phyloP scores from a whole-genome alignment of 495 filamentous ascomycete species.

The Pseudomonodictys pantanalensis region DNA sequence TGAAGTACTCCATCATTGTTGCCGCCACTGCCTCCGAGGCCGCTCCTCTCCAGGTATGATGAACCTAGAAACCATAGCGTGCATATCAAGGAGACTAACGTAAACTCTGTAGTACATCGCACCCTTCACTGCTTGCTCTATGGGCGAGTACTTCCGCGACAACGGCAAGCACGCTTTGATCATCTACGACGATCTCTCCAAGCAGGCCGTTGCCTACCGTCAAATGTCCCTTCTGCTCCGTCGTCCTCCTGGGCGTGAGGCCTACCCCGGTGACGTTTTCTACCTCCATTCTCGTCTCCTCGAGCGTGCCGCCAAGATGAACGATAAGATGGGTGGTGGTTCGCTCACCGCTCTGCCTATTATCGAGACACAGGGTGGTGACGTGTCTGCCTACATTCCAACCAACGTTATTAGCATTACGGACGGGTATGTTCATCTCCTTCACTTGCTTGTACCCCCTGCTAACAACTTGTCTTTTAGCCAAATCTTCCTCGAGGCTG shows the following conservation, averaged over 20 bases:
- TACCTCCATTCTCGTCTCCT: slow-evolving; percentile 99
- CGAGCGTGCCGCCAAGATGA: slow-evolving; percentile 99
- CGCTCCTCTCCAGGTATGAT: slow-evolving; percentile 40
- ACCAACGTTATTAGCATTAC: slow-evolving; percentile 99
- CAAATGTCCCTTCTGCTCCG: slow-evolving; percentile 99
- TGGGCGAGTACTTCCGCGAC: slow-evolving; percentile 89
- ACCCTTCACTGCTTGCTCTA: slow-evolving; percentile 79
- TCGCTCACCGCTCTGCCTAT: slow-evolving; percentile 96
- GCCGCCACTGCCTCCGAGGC: slow-evolving; percentile 98
- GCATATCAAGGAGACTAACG: slow-evolving; percentile 30
- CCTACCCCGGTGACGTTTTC: slow-evolving; percentile 99
- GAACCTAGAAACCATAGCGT: not conserved
- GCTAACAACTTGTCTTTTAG: no score
- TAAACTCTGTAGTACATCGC: slow-evolving; percentile 85
- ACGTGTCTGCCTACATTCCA: slow-evolving; percentile 99
- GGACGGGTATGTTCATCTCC: no score
- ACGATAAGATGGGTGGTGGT: slow-evolving; percentile 89
- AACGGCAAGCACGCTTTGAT: slow-evolving; percentile 89
- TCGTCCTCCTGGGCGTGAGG: slow-evolving; percentile 99
- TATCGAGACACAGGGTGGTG: slow-evolving; percentile 99
- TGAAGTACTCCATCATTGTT: slow-evolving; percentile 96
- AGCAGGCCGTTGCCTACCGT: slow-evolving; percentile 99
- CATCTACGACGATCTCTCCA: slow-evolving; percentile 95
- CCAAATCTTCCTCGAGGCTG: slow-evolving; percentile 99
- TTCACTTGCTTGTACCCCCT: no score